These are phyloP conservation scores for Mucor velutinosus DNA, from an alignment of 371 early-diverging fungal genomes.

Conservation along the genomic window DNA sequence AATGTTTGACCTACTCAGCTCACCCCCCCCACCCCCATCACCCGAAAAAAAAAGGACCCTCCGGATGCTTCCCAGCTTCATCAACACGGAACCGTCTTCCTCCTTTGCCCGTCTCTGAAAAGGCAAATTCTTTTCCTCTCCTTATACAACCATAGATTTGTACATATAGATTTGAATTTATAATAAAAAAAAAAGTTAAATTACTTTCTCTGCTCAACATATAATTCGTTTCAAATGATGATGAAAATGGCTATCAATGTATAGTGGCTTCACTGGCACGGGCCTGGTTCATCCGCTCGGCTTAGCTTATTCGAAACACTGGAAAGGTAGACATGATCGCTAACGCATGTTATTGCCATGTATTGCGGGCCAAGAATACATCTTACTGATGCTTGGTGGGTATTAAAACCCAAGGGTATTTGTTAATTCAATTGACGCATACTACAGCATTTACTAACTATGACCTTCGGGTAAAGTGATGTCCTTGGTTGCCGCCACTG, in stretches of 20 bases:
- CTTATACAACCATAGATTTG: neutral
- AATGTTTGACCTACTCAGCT: neutral
- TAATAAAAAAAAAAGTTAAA: neutral
- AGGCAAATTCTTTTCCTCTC: neutral
- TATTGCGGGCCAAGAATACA: neutral
- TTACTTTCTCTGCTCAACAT: neutral
- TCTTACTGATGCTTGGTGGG: neutral
- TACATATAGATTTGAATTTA: neutral
- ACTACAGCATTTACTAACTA: neutral
- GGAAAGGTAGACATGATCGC: neutral
- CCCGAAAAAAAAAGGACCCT: neutral
- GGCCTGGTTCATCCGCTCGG: neutral
- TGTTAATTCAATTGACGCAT: neutral
- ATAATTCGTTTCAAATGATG: neutral
- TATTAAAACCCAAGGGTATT: neutral
- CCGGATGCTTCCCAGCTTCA: neutral
- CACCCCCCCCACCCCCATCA: no score
- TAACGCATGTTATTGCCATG: neutral
- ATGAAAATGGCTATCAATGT: neutral
- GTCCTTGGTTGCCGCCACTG: neutral
- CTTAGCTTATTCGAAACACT: no score
- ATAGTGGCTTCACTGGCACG: neutral
- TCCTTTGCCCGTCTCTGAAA: conserved; percentile 1
- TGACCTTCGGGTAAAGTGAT: neutral
- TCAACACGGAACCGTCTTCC: neutral